Base-by-base conservation (phyloP, 2,329 filamentous ascomycete genomes). In the Trichoderma koningiopsis region DNA sequence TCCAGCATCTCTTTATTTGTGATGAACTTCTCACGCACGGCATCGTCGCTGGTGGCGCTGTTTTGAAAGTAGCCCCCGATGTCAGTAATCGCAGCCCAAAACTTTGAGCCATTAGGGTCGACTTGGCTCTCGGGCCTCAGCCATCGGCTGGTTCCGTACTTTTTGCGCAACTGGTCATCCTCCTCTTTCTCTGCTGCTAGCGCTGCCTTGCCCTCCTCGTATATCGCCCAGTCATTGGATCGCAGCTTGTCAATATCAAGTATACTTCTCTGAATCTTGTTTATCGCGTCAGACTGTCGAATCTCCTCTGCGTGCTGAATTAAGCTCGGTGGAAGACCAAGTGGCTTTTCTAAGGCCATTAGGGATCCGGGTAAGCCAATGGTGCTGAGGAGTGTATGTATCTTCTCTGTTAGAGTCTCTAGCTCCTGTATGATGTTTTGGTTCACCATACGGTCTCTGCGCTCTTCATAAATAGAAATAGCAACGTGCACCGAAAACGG, bases 401-500 rank as follows among this genome's bases (percentile, higher is more conserved):
- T 85, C 72, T 90, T 89, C 70, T 91, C 89, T 0, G 93, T 97
- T 74, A 98, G 85, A 0, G 84, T 86, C 74, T 98, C 94, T 5
- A 98, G 83, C 76, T 96, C 91, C 31, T 91, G 89, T 60, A 97
- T 91, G 37, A 98, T 93, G 62, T 88, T 92, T 73, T 93, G 92
- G 76, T 96, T 97, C 55, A 99, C 91, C 69, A 97, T 83, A n/a
- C 94, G 88, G 78, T 99, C 94, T 69, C 94, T 87, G 16, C 94
- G 88, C 77, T 98, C 94, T 68, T 94, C 94, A 76, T 99, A 99
- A 40, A 98, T 97, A 59, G 93, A 97, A 1, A 94, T 93, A 8
- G 96, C 96, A 60, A 98, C 88, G 76, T 99, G 96, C 0, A 98
- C 96, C 0, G 94, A 94, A 77, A 97, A 98, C 0, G 96, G 96